phyloP scores from a whole-genome alignment of 768 basidiomycete genomes.

The Rhizopogon salebrosus region DNA sequence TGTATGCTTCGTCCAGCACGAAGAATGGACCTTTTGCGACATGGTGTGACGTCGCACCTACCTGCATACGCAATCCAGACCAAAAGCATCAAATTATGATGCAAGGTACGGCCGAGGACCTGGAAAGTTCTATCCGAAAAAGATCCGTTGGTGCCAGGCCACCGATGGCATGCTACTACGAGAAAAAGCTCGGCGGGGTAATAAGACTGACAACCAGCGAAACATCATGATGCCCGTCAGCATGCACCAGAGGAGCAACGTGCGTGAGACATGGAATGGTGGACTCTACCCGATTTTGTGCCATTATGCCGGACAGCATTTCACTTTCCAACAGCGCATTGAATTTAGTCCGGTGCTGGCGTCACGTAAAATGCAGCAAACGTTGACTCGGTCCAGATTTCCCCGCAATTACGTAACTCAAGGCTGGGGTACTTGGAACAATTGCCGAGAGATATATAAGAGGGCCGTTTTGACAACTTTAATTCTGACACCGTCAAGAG shows the following conservation, averaged over 20 bases:
- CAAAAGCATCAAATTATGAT: background rate
- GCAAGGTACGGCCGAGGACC: background rate
- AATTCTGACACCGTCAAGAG: background rate
- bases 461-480: background rate
- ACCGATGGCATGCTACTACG: no score
- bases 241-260: background rate
- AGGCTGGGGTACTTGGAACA: background rate
- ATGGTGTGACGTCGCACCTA: background rate
- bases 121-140: background rate
- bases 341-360: background rate
- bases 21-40: background rate
- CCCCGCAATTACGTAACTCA: constrained; percentile 3
- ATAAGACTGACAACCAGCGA: background rate
- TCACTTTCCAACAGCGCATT: background rate
- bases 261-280: background rate
- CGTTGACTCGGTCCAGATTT: background rate
- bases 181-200: background rate
- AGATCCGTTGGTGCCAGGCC: background rate
- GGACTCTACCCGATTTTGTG: background rate
- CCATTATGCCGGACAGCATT: background rate
- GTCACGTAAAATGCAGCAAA: background rate
- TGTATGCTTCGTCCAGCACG: background rate
- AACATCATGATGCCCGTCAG: background rate
- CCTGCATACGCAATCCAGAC: background rate
- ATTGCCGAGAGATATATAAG: background rate